A percentile compares a stretch with the other conserved stretches of the same genome.
Conservation (phyloP, 2,329 filamentous ascomycete species). For the Mycocentrospora acerina region DNA sequence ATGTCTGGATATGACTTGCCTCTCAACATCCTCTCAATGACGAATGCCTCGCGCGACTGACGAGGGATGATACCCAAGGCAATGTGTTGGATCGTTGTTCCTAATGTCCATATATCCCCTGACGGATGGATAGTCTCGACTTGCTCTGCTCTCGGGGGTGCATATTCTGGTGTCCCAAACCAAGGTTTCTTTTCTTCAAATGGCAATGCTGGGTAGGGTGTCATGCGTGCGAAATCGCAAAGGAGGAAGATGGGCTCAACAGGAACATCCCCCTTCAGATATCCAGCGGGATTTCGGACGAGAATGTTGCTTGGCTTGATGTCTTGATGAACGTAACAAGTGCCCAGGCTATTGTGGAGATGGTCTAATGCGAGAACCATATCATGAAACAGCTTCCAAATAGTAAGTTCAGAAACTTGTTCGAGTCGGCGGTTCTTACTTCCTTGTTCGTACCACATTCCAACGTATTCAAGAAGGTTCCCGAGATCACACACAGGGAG, state of each 20-base stretch:
- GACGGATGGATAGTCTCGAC: conserved; percentile 9
- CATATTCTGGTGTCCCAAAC: conserved; percentile 22
- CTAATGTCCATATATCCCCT: conserved; percentile 26
- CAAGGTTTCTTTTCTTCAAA: neutral
- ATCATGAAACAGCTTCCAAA: conserved; percentile 31
- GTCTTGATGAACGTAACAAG: conserved; percentile 75
- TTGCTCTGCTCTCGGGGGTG: conserved; percentile 14
- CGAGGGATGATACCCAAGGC: conserved; percentile 11
- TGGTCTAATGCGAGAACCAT: conserved; percentile 22
- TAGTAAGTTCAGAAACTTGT: conserved; percentile 18
- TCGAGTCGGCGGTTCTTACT: neutral
- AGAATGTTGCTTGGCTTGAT: conserved; percentile 93
- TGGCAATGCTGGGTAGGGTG: conserved; percentile 1
- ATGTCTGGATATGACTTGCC: neutral
- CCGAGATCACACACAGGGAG: conserved; percentile 21
- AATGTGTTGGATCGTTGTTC: conserved; percentile 22
- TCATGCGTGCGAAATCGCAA: conserved; percentile 21
- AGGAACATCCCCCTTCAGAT: conserved; percentile 5
- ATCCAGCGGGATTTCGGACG: conserved; percentile 46
- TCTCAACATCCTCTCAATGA: conserved; percentile 2
- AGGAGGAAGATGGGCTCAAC: conserved; percentile 27
- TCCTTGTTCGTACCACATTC: conserved; percentile 5
- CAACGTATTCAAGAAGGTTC: conserved; percentile 10
- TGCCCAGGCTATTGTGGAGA: conserved; percentile 18
- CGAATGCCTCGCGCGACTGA: conserved; percentile 10